These are phyloP conservation scores for Magnaporthiopsis rhizophila DNA, from an alignment of 2,329 filamentous ascomycete genomes.

Conservation along the genomic window DNA sequence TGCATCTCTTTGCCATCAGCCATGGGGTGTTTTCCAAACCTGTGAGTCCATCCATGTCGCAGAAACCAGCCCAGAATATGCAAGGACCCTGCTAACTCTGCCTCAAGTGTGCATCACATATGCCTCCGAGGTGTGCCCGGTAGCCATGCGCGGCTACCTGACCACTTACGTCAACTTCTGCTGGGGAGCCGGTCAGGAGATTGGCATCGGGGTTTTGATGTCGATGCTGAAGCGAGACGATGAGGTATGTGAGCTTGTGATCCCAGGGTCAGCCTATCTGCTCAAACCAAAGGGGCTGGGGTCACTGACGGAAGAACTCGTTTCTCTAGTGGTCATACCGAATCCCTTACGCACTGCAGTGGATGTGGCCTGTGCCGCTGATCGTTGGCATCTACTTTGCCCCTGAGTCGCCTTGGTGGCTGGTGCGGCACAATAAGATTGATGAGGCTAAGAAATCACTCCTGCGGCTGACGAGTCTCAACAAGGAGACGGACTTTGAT, in stretches of 20 bases:
- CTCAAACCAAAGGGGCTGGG: neutral
- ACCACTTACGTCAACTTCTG: conserved; percentile 72
- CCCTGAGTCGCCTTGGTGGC: conserved; percentile 67
- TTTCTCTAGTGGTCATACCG: conserved; percentile 46
- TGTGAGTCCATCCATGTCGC: conserved; percentile 10
- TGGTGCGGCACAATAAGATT: conserved; percentile 58
- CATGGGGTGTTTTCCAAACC: conserved; percentile 35
- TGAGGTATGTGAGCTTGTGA: conserved; percentile 43
- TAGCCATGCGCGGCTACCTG: conserved; percentile 61
- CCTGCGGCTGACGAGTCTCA: conserved; percentile 54
- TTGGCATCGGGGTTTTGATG: conserved; percentile 66
- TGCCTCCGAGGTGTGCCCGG: conserved; percentile 64
- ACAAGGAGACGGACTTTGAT: conserved; percentile 64
- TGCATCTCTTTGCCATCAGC: conserved; percentile 13
- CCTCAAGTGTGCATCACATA: conserved; percentile 42
- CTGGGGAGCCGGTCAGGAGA: conserved; percentile 68
- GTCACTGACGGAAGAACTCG: neutral
- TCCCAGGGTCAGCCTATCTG: neutral
- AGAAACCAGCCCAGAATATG: neutral
- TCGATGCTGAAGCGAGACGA: conserved; percentile 57
- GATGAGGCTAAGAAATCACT: conserved; percentile 60
- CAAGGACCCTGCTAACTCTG: neutral
- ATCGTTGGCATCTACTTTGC: conserved; percentile 59
- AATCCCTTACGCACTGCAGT: conserved; percentile 66
- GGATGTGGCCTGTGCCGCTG: conserved; percentile 65